These are phyloP conservation scores for Yamadazyma jaroonii DNA, from an alignment of 1,139 yeast species.

Conservation along the genomic window DNA sequence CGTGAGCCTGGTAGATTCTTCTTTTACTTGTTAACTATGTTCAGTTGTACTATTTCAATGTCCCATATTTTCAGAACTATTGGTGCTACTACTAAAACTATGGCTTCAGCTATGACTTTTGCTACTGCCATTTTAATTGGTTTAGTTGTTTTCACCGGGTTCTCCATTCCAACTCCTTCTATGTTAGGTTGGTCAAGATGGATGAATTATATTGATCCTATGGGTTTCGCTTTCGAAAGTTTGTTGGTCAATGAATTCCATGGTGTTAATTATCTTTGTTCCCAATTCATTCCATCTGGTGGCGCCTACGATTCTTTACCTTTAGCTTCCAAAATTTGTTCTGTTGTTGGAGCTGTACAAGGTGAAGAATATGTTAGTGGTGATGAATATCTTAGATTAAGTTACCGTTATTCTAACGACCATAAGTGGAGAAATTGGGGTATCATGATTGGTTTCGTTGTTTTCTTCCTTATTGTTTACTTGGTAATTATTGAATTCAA, in stretches of 20 bases:
- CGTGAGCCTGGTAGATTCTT: slow-evolving; percentile 58
- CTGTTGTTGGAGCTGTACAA: slow-evolving; percentile 59
- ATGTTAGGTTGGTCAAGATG: slow-evolving; percentile 67
- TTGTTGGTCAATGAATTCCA: slow-evolving; percentile 56
- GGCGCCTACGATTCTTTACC: slow-evolving; percentile 43
- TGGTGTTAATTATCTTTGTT: slow-evolving; percentile 47
- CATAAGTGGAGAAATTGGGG: slow-evolving; percentile 90
- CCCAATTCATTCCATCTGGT: slow-evolving; percentile 47
- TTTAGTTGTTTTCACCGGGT: slow-evolving; percentile 57
- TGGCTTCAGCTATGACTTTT: slow-evolving; percentile 58
- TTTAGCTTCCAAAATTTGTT: slow-evolving; percentile 45
- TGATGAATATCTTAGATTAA: slow-evolving; percentile 46
- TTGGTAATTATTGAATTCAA: slow-evolving; percentile 60
- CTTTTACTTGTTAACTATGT: slow-evolving; percentile 40
- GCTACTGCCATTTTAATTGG: slow-evolving; percentile 55
- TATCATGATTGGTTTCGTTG: slow-evolving; percentile 53
- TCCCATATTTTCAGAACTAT: slow-evolving; percentile 58
- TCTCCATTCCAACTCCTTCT: slow-evolving; percentile 52
- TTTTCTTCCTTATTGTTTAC: slow-evolving; percentile 56
- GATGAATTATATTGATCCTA: slow-evolving; percentile 57
- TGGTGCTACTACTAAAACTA: slow-evolving; percentile 53
- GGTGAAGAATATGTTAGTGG: slow-evolving; percentile 60
- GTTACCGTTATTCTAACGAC: slow-evolving; percentile 48
- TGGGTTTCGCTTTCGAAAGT: slow-evolving; percentile 56
- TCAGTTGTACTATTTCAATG: slow-evolving; percentile 44